Percentiles rank a stretch among this genome's conserved stretches.
phyloP scores from a whole-genome alignment of 1,284 basidiomycete genomes.

The Erythrobasidium hasegawianum region DNA sequence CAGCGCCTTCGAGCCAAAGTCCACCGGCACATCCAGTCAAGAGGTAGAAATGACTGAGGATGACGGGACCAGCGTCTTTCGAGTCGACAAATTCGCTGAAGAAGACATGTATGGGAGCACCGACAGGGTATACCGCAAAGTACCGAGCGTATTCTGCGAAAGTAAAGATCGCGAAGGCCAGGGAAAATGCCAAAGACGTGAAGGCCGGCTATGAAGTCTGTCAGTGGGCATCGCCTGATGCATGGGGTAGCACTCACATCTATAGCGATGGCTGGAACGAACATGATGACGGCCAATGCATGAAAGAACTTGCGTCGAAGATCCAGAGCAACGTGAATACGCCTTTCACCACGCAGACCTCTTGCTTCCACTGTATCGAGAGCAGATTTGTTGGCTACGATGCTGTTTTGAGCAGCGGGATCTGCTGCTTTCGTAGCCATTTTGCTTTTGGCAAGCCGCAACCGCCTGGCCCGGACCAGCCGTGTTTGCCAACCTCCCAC shows the following conservation, averaged over 20 bases:
- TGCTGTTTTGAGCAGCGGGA: background rate
- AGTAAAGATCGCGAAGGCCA: constrained; percentile 88
- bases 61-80: constrained; percentile 93
- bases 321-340: constrained; percentile 66
- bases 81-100: constrained; percentile 95
- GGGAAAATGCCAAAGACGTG: constrained; percentile 87
- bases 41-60: constrained; percentile 94
- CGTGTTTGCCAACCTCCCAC: constrained; percentile 91
- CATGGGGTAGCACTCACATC: constrained; percentile 64
- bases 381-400: constrained; percentile 3
- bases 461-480: constrained; percentile 67
- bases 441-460: constrained; percentile 45
- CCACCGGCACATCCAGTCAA: constrained; percentile 89
- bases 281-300: constrained; percentile 90
- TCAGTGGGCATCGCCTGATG: background rate
- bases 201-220: constrained; percentile 72
- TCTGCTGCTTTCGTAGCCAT: constrained; percentile 14
- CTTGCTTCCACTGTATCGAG: constrained; percentile 37
- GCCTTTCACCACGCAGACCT: constrained; percentile 39
- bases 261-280: constrained; percentile 83
- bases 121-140: constrained; percentile 95
- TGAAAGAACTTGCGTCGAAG: constrained; percentile 98
- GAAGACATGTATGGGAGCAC: constrained; percentile 89
- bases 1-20: constrained; percentile 90
- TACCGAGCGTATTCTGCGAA: constrained; percentile 95